Evolutionary conservation across 345 rosid genomes (phyloP).

Genomic region (Euphorbia lathyris): DNA sequence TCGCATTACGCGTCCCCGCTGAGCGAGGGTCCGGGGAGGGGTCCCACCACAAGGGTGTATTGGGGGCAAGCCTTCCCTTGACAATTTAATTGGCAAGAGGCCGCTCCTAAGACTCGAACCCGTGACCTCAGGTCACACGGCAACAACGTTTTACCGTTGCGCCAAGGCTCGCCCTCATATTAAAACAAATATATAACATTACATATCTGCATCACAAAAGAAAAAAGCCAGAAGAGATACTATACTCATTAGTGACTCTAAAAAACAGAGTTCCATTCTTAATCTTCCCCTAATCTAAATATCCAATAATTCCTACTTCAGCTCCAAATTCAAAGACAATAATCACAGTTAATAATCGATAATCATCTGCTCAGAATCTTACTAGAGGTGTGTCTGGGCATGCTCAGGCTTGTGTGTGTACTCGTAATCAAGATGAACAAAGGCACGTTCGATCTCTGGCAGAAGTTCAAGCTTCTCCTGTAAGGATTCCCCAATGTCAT

Average conservation of each 20-base stretch:
- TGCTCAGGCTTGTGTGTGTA: constrained; percentile 95
- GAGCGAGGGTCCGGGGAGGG: too few species aligned
- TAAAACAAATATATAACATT: neutral
- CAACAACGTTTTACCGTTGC: too few species aligned
- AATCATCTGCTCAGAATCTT: neutral
- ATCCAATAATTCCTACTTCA: neutral
- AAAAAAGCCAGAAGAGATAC: neutral
- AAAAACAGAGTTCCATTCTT: neutral
- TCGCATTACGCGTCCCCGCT: too few species aligned
- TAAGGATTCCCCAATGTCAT: constrained; percentile 82
- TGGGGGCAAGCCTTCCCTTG: too few species aligned
- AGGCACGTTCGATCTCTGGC: constrained; percentile 88
- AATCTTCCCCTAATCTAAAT: neutral
- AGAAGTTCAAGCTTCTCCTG: constrained; percentile 92
- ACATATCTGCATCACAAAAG: neutral
- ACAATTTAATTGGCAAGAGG: too few species aligned
- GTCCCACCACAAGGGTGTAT: too few species aligned
- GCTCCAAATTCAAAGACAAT: neutral
- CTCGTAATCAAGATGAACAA: constrained; percentile 97
- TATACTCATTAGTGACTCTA: neutral
- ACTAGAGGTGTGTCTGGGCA: constrained; percentile 34
- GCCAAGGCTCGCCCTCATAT: too few species aligned
- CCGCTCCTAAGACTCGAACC: too few species aligned
- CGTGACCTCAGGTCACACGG: too few species aligned
- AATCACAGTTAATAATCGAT: neutral